Evolutionary conservation across 1,284 basidiomycete genomes (phyloP), one percentile per base, ranked within the genome.

Genomic region (Apiotrichum sp.): DNA sequence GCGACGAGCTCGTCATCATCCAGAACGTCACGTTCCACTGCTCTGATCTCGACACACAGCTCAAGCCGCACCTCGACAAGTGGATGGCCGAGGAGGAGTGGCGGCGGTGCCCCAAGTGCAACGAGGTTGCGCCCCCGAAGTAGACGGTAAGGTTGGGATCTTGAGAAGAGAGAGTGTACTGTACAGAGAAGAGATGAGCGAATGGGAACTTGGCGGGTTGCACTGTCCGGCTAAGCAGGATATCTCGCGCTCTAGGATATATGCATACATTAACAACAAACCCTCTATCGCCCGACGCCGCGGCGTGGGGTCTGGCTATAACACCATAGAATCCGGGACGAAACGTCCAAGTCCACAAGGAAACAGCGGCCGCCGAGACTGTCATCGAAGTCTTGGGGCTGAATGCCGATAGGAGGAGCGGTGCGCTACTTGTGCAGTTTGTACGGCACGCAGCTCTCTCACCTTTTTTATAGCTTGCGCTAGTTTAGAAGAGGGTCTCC

Each of bases 11-110:
- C 0, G 88, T 87, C 3, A 79, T 93, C 62, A 89, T 98, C 68
- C 83, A 87, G 62, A 87, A 96, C 73, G 89, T 89, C 55, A 78
- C 82, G 2, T 93, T 98, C 75, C 88, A 93, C 72, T 89, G 89
- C 66, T 87, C 86, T 0, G 90, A 98, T 72, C 82, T 98, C 38
- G 93, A 93, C 46, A 88, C 88, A 4, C 93, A 98, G 77, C 81
- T 98, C 60, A 96, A 96, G 78, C 89, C 92, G 0, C 80, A 93
- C 54, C 97, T 98, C 60, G 80, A 88, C 62, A 78, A 81, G 50
- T 93, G 90, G 90, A 80, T 80, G 72, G 62, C 68, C 14, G 79
- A 83, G 63, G 81, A 83, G 59, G 80, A 80, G 11, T 69, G 85
- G 54, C 80, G 91, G 52, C 84, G 77, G 56, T 93, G 91, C 71